phyloP scores from a whole-genome alignment of 129 eudicot genomes.

The Arctium lappa region DNA sequence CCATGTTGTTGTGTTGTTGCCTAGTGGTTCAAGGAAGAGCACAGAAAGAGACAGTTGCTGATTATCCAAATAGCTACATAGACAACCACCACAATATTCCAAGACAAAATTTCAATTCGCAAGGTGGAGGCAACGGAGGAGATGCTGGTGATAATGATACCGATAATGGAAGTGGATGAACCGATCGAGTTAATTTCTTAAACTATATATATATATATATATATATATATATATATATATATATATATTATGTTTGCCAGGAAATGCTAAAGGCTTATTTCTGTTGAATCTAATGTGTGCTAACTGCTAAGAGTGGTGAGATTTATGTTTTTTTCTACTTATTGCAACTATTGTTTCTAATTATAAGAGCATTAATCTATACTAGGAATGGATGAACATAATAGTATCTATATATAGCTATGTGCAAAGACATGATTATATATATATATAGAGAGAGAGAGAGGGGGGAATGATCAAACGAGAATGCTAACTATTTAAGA shows the following conservation, averaged over 20 bases:
- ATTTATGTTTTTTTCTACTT: background rate
- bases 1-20: slow-evolving; percentile 29
- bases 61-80: slow-evolving; percentile 28
- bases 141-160: slow-evolving; percentile 13
- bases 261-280: background rate
- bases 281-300: background rate
- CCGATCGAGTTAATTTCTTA: background rate
- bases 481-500: too few species aligned
- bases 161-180: slow-evolving; percentile 32
- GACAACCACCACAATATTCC: slow-evolving; percentile 62
- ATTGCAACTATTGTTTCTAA: background rate
- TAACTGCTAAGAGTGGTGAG: background rate
- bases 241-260: background rate
- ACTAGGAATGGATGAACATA: background rate
- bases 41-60: slow-evolving; percentile 5
- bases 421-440: background rate
- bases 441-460: too few species aligned
- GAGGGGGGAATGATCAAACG: too few species aligned
- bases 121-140: slow-evolving; percentile 23
- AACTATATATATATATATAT: background rate
- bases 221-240: background rate
- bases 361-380: background rate
- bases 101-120: slow-evolving; percentile 41
- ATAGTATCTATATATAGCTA: background rate
- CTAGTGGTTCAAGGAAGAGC: slow-evolving; percentile 36